Conservation (phyloP, 495 filamentous ascomycete species). For the Aspergillus leporis region DNA sequence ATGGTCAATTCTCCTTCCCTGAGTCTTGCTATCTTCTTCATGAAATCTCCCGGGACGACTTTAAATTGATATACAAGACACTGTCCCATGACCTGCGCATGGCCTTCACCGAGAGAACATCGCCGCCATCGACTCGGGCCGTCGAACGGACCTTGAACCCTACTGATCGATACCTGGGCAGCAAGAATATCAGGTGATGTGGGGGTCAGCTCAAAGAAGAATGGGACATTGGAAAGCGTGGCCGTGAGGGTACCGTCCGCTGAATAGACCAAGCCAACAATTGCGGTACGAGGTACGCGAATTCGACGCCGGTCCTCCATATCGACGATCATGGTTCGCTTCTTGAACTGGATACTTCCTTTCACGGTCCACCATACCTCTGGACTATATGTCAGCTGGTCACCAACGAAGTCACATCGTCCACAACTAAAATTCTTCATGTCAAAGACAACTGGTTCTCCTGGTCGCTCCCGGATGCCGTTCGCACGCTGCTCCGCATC, state of each 20-base stretch:
- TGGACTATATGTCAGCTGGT: constrained; percentile 42
- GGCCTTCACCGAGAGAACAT: constrained; percentile 12
- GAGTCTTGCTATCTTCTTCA: constrained; percentile 10
- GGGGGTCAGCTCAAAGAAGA: constrained; percentile 11
- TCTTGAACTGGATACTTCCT: constrained; percentile 46
- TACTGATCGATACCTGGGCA: not conserved
- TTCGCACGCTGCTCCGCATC: constrained; percentile 9
- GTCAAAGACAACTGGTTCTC: constrained; percentile 24
- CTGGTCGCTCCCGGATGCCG: constrained; percentile 5
- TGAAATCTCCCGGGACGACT: constrained; percentile 1
- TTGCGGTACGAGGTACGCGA: constrained; percentile 20
- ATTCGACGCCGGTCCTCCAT: constrained; percentile 10
- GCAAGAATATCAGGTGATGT: not conserved
- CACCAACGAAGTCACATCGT: constrained; percentile 42
- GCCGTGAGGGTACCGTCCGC: constrained; percentile 10
- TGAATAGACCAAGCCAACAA: constrained; percentile 17
- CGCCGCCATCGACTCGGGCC: constrained; percentile 7
- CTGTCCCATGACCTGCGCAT: constrained; percentile 22
- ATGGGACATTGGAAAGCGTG: constrained; percentile 19
- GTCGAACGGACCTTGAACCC: not conserved
- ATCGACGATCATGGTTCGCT: constrained; percentile 20
- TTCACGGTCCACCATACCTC: constrained; percentile 38
- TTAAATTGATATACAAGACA: constrained; percentile 31
- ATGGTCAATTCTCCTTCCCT: constrained; percentile 16
- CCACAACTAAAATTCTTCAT: constrained; percentile 47